Conservation (phyloP, 371 early-diverging fungal species). For the Funneliformis caledonium region DNA sequence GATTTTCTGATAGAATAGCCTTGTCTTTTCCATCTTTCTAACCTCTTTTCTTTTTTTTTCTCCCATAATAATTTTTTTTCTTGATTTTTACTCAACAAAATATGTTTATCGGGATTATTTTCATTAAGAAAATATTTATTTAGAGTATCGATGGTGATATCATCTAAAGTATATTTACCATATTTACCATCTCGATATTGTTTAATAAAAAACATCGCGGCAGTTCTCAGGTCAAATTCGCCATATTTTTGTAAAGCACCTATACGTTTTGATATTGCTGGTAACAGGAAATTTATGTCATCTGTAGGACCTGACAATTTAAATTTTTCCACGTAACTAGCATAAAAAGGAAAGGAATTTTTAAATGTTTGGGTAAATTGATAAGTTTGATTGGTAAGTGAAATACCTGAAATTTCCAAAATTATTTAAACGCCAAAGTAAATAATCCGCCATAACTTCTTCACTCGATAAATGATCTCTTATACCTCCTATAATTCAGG, state of each 20-base stretch:
- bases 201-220: slow-evolving; percentile 73
- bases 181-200: slow-evolving; percentile 75
- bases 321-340: slow-evolving; percentile 54
- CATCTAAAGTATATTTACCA: slow-evolving; percentile 76
- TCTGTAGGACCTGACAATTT: slow-evolving; percentile 68
- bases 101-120: slow-evolving; percentile 1
- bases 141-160: slow-evolving; percentile 57
- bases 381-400: background rate
- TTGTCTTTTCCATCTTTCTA: slow-evolving; percentile 32
- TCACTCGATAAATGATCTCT: slow-evolving; percentile 85
- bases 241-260: slow-evolving; percentile 83
- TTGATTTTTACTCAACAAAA: slow-evolving; percentile 35
- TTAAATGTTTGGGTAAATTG: background rate
- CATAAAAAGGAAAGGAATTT: background rate
- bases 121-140: slow-evolving; percentile 51
- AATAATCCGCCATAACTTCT: slow-evolving; percentile 84
- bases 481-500: slow-evolving; percentile 67
- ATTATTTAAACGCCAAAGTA: slow-evolving; percentile 82
- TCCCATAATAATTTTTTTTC: slow-evolving; percentile 10
- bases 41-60: slow-evolving; percentile 25
- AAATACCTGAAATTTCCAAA: slow-evolving; percentile 51
- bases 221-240: slow-evolving; percentile 62
- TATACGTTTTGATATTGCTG: slow-evolving; percentile 68
- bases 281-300: slow-evolving; percentile 63
- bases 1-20: slow-evolving; percentile 1